phyloP scores from a whole-genome alignment of 1,284 basidiomycete species.

The Sparassis latifolia region DNA sequence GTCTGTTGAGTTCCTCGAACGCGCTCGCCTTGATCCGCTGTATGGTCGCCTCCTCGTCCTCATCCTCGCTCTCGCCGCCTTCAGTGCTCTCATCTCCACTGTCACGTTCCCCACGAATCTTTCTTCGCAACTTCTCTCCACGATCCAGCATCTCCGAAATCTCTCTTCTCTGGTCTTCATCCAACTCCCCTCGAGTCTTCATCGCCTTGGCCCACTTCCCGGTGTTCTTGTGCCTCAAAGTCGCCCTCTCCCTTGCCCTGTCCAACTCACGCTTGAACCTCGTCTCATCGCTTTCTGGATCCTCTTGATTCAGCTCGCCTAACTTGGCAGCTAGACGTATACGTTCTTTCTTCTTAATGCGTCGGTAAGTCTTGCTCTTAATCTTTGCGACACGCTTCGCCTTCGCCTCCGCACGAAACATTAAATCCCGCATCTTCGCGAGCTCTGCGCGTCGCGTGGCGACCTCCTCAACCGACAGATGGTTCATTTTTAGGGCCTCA shows the following conservation, averaged over 20 bases:
- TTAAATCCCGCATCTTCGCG: slow-evolving; percentile 84
- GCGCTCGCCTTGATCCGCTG: slow-evolving; percentile 54
- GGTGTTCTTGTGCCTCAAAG: slow-evolving; percentile 76
- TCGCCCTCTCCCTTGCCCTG: slow-evolving; percentile 81
- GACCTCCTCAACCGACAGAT: slow-evolving; percentile 81
- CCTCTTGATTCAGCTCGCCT: slow-evolving; percentile 38
- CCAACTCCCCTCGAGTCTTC: slow-evolving; percentile 56
- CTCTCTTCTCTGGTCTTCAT: slow-evolving; percentile 61
- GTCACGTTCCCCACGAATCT: slow-evolving; percentile 55
- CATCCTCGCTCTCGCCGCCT: slow-evolving; percentile 38
- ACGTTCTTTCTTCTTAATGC: slow-evolving; percentile 76
- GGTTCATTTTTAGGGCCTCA: slow-evolving; percentile 79
- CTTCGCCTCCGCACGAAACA: slow-evolving; percentile 91
- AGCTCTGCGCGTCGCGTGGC: slow-evolving; percentile 76
- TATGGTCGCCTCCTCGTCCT: slow-evolving; percentile 37
- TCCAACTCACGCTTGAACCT: slow-evolving; percentile 70
- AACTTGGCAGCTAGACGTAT: slow-evolving; percentile 50
- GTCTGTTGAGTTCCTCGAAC: slow-evolving; percentile 64
- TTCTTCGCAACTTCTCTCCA: slow-evolving; percentile 63
- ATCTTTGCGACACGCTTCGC: slow-evolving; percentile 92
- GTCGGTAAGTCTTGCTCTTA: slow-evolving; percentile 91
- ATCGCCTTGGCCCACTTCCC: slow-evolving; percentile 78
- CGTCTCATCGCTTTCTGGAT: slow-evolving; percentile 50
- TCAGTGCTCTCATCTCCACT: slow-evolving; percentile 40
- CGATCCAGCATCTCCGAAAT: slow-evolving; percentile 76